Evolutionary conservation across 345 rosid species (phyloP).

Genomic region (Gossypium rotundifolium): DNA sequence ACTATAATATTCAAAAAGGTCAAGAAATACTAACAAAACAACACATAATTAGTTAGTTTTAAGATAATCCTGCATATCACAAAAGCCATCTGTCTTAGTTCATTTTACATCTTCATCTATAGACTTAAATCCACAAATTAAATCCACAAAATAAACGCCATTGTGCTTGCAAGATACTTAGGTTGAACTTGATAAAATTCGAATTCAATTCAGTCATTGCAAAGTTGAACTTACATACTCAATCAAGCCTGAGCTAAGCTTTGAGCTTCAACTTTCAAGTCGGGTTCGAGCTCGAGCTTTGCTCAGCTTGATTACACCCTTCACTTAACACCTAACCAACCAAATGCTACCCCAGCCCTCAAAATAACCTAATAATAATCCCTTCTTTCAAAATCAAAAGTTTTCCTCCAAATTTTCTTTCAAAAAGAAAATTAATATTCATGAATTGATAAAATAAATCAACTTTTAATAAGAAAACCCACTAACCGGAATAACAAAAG

Average conservation of each 20-base stretch:
- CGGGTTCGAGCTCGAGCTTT: background rate
- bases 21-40: background rate
- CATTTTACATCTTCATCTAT: background rate
- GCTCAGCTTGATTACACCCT: background rate
- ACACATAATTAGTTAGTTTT: background rate
- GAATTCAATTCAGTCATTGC: background rate
- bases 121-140: background rate
- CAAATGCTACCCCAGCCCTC: too few relatives aligned
- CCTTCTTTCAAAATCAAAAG: background rate
- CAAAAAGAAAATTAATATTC: background rate
- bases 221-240: background rate
- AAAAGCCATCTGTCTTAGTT: background rate
- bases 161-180: background rate
- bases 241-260: background rate
- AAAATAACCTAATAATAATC: too few relatives aligned
- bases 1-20: background rate
- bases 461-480: background rate
- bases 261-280: background rate
- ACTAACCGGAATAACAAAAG: conserved; percentile 85
- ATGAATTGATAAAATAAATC: background rate
- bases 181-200: background rate
- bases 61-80: background rate
- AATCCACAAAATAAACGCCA: background rate
- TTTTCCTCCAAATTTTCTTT: background rate
- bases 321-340: background rate